Evolutionary conservation across 257 asterid species (phyloP).

Genomic region (Craterostigma plantagineum): DNA sequence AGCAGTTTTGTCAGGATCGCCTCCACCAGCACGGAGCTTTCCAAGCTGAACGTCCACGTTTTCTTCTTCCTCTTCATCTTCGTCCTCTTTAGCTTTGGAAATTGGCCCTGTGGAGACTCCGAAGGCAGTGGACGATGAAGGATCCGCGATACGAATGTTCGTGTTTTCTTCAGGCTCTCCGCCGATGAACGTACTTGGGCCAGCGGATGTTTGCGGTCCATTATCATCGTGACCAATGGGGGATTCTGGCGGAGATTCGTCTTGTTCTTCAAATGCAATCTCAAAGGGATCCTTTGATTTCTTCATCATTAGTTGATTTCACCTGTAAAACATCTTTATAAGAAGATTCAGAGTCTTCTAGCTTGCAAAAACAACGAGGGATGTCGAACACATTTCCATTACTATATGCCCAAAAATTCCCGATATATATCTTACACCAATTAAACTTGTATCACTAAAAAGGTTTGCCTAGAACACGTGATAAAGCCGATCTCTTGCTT

Average conservation of each 20-base stretch:
- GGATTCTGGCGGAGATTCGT: constrained; percentile 80
- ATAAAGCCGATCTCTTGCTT: no score
- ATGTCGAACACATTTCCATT: no score
- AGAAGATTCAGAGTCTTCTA: no score
- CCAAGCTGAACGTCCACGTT: constrained; percentile 79
- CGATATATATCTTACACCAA: no score
- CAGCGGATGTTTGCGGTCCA: constrained; percentile 36
- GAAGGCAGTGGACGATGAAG: constrained; percentile 24
- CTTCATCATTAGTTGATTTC: constrained; percentile 35
- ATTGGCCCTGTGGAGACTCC: constrained; percentile 23
- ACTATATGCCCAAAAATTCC: no score
- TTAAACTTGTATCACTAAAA: background rate
- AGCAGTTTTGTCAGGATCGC: constrained; percentile 68
- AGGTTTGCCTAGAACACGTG: no score
- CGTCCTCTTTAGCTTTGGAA: constrained; percentile 68
- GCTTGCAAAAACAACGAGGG: no score
- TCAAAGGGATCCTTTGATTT: constrained; percentile 92
- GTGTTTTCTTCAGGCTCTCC: constrained; percentile 23
- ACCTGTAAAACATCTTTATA: no score
- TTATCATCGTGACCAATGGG: constrained; percentile 53
- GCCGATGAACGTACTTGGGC: constrained; percentile 13
- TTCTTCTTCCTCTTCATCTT: constrained; percentile 89
- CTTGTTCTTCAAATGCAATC: constrained; percentile 76
- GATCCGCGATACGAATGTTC: constrained; percentile 15
- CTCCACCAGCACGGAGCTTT: constrained; percentile 38